Evolutionary conservation across 176 grass and related monocot species (phyloP).

Genomic region (Oryza punctata): DNA sequence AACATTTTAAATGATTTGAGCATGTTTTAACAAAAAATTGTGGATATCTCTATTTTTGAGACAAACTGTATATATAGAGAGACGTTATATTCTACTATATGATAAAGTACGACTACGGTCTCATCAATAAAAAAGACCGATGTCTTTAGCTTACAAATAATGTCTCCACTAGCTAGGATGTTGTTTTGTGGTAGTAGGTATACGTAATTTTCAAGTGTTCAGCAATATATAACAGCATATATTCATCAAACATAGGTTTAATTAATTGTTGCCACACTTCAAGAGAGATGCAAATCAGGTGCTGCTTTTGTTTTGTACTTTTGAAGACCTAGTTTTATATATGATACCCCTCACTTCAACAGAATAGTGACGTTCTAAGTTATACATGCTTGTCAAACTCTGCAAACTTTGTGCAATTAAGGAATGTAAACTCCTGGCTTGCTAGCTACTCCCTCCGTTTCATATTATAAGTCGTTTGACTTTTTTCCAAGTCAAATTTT

Average conservation of each 20-base stretch:
- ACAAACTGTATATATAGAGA: no score
- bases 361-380: not conserved
- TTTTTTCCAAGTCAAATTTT: no score
- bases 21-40: no score
- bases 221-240: not conserved
- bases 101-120: no score
- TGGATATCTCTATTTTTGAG: no score
- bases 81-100: no score
- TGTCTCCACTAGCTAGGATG: no score
- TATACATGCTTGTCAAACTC: not conserved
- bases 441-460: no score
- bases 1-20: no score
- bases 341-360: not conserved
- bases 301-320: not conserved
- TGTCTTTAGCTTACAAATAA: no score
- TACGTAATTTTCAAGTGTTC: not conserved
- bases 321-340: not conserved
- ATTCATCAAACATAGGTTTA: not conserved
- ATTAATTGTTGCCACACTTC: not conserved
- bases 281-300: not conserved
- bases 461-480: no score
- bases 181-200: not conserved
- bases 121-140: no score
- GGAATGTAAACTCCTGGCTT: not conserved
- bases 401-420: not conserved